phyloP scores from a whole-genome alignment of 129 eudicot species.

The Pulicaria dysenterica region DNA sequence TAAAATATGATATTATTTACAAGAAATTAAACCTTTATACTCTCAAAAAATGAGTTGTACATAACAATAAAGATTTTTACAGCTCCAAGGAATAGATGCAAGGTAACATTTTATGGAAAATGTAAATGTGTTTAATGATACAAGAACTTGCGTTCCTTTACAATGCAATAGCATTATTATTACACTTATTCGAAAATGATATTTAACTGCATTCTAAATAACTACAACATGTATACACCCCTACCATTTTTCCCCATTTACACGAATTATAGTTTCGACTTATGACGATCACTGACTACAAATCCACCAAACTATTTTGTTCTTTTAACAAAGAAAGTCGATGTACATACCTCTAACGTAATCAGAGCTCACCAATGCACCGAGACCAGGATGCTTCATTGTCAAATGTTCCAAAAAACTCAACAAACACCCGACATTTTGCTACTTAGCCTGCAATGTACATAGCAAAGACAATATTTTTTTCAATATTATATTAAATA shows the following conservation, averaged over 20 bases:
- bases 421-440: not conserved
- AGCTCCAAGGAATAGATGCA: no score
- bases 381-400: constrained; percentile 18
- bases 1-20: no score
- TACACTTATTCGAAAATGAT: constrained; percentile 1
- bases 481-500: not conserved
- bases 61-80: no score
- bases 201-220: constrained; percentile 1
- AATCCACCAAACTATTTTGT: constrained; percentile 13
- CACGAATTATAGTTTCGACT: not conserved
- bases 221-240: not conserved
- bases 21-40: no score
- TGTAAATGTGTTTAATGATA: not conserved
- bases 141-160: not conserved
- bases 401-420: constrained; percentile 8
- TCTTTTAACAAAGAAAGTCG: no score
- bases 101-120: no score
- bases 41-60: no score
- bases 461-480: not conserved
- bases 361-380: not conserved
- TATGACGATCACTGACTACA: not conserved
- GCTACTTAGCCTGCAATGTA: constrained; percentile 1
- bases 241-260: constrained; percentile 2
- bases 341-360: constrained; percentile 21
- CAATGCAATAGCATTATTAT: not conserved